These are phyloP conservation scores for Sugiyamaella qingdaonensis DNA, from an alignment of 805 yeast species.

Conservation along the genomic window DNA sequence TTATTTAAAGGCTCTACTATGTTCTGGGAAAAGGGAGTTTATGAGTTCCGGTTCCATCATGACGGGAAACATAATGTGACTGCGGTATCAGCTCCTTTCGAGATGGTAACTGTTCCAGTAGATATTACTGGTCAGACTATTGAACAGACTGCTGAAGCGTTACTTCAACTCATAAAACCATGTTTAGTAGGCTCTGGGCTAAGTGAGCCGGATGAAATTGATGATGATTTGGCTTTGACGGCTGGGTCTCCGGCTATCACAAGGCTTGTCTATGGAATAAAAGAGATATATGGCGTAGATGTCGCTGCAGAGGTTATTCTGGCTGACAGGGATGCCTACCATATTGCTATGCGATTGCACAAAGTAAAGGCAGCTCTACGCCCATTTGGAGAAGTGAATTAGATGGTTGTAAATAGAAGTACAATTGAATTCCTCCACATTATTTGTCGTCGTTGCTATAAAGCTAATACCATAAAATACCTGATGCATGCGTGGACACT, in stretches of 20 bases:
- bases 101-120: constrained; percentile 41
- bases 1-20: constrained; percentile 47
- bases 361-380: constrained; percentile 29
- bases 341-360: constrained; percentile 28
- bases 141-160: constrained; percentile 30
- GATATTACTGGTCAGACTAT: constrained; percentile 28
- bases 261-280: constrained; percentile 26
- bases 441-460: neutral
- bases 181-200: constrained; percentile 24
- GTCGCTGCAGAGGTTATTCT: constrained; percentile 41
- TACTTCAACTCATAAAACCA: constrained; percentile 26
- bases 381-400: constrained; percentile 23
- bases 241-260: constrained; percentile 22
- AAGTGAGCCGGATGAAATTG: constrained; percentile 17
- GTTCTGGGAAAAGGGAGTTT: constrained; percentile 64
- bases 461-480: neutral
- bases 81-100: constrained; percentile 61
- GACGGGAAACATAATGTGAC: constrained; percentile 67
- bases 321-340: constrained; percentile 36
- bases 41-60: constrained; percentile 69
- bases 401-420: too few relatives aligned
- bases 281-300: constrained; percentile 29
- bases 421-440: neutral
- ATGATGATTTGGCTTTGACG: constrained; percentile 15
- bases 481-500: neutral